Evolutionary conservation across 2,329 filamentous ascomycete species (phyloP).

Genomic region (Pseudogymnoascus sp.): DNA sequence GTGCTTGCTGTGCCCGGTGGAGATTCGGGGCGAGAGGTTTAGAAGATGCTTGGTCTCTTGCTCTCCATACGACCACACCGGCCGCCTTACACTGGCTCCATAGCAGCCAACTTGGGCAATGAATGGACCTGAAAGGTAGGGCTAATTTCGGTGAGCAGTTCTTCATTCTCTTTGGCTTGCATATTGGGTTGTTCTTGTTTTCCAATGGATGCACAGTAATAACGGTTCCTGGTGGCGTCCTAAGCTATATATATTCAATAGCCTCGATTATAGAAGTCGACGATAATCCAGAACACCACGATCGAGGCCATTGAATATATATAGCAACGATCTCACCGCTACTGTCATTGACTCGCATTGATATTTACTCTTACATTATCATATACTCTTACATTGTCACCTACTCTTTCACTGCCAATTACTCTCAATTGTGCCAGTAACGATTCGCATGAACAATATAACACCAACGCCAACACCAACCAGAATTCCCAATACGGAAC

Average conservation of each 20-base stretch:
- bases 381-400: background rate
- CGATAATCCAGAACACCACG: background rate
- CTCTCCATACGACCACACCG: background rate
- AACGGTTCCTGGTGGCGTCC: background rate
- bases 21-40: background rate
- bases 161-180: background rate
- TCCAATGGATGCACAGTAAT: background rate
- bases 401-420: background rate
- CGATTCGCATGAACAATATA: background rate
- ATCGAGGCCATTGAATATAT: too few relatives aligned
- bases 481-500: background rate
- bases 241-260: background rate
- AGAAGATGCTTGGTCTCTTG: background rate
- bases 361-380: background rate
- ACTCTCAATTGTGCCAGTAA: background rate
- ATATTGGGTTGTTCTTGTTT: background rate
- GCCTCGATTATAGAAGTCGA: background rate
- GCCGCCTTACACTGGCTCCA: background rate
- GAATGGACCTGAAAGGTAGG: background rate
- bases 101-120: background rate
- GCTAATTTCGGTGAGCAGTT: background rate
- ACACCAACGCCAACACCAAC: background rate
- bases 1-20: background rate
- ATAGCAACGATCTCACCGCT: background rate
- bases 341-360: background rate